Conservation (phyloP, 495 filamentous ascomycete genomes). For the Immersiella caudata region DNA sequence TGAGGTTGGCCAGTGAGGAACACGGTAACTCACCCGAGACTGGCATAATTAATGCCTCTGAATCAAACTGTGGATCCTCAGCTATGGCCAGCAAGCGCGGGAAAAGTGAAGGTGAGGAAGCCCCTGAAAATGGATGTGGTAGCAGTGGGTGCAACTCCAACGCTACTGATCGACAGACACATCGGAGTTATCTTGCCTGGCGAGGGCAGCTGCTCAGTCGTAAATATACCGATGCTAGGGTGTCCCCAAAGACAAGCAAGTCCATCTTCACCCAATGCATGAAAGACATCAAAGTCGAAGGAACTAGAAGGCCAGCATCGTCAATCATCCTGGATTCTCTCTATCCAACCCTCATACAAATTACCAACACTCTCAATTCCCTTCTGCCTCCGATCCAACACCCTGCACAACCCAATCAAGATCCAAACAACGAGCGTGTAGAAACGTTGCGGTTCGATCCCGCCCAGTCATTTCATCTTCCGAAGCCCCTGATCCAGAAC, state of each 20-base stretch:
- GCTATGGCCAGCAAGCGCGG: not conserved
- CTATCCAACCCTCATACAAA: slow-evolving; percentile 6
- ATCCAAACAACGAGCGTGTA: not conserved
- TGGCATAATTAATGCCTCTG: not conserved
- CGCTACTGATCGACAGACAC: no score
- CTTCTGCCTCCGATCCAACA: not conserved
- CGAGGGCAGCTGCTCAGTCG: no score
- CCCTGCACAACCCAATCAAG: not conserved
- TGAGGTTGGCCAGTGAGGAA: not conserved
- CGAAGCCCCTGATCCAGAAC: not conserved
- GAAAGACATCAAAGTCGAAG: not conserved
- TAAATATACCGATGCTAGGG: no score
- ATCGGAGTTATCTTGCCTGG: no score
- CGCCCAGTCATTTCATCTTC: not conserved
- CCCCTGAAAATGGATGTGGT: not conserved
- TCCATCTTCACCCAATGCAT: not conserved
- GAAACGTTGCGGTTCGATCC: not conserved
- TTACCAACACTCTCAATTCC: not conserved
- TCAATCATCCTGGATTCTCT: not conserved
- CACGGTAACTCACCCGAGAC: not conserved
- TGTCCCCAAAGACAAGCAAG: no score
- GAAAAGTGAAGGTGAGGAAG: not conserved
- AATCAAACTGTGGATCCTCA: not conserved
- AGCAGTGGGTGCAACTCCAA: not conserved
- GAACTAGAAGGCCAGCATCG: not conserved